Evolutionary conservation across 192 early-diverging fungal species (phyloP), one percentile per base, ranked within the genome.

Genomic region (Martensiomyces pterosporus): DNA sequence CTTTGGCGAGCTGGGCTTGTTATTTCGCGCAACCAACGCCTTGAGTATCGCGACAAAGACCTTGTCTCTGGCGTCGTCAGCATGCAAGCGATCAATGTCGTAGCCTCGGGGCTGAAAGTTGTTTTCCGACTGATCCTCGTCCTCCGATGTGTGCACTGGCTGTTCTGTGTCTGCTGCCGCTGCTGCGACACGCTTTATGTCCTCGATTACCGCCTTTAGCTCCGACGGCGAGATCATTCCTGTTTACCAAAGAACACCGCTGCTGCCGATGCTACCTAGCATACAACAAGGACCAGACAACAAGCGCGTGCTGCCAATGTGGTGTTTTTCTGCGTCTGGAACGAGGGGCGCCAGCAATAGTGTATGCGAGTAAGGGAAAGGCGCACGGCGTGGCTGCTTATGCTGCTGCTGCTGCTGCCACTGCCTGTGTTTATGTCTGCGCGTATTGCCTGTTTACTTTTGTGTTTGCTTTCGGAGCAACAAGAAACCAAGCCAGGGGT

Each of bases 11-110:
- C 82, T 82, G 23, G 91, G 91, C 50, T 77, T 77, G 76, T 93
- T 93, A 23, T 80, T 79, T 43, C 81, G 72, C 25, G 79, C 78
- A 36, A 89, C 64, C 26, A 93, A 61, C 6, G 89, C 89, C 64
- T 90, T 90, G 41, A 90, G 74, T 43, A 91, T 89, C 35, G 90
- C 90, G 9, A 86, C 82, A 70, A 92, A 84, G n/a, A 90, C 88
- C 55, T 90, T 90, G 63, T 90, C 88, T 35, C 83, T 75, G 18
- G 81, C 81, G 56, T 91, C 89, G 54, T 89, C 85, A 4, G 84
- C 80, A 60, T 90, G 86, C 44, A 88, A 39, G 13, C 57, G 57
- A 57, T 72, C 68, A 37, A 72, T 72, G 29, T 64, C 68, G 38
- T 72, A 72, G 5, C 49, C 40, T 14, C 68, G 68, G 17, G 52